Evolutionary conservation across 2,329 filamentous ascomycete genomes (phyloP), one percentile per base, ranked within the genome.

Genomic region (Epicoccum sorghinum): DNA sequence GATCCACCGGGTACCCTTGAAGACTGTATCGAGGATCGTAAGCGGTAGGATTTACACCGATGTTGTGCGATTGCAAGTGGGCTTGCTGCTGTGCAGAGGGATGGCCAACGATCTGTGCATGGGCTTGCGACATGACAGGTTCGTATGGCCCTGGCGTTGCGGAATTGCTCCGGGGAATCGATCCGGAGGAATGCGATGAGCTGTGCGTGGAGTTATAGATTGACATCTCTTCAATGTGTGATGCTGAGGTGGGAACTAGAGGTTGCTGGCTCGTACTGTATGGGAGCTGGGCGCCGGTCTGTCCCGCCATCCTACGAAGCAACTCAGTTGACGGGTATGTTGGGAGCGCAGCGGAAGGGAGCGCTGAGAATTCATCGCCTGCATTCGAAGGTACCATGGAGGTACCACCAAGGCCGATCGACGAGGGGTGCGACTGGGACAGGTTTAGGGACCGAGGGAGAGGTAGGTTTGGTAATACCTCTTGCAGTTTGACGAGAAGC

Each of bases 401-500:
- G 18, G 60, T 66, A 32, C 64, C 55, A 54, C 61, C 49, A 32
- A 72, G 58, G 47, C 66, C 62, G 35, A 72, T 70, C 35, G 67
- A 57, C 24, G 69, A 64, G 44, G 70, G 59, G 37, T 67, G 49
- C 32, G 62, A 58, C 55, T 68, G 70, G 13, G 68, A 61, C 51
- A 72, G 48, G 55, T 71, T 69, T 51, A 74, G 52, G 29, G 70
- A 70, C 47, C 67, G 67, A 50, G 73, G 73, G 49, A 75, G 66
- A 47, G 71, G 69, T 13, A 75, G 67, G 56, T 70, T 74, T 44
- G 89, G 88, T 3, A 93, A 77, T 3, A 88, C 81, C 37, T 93
- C 89, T 57, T 87, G 82, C 35, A 93, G 83, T 76, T 93, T 95
- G 70, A 83, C 84, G 50, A 95, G 76, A 1, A 96, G 81, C 0